A percentile compares a stretch with the other conserved stretches of the same genome.
Evolutionary conservation across 2,329 filamentous ascomycete genomes (phyloP).

Genomic region (Microdochium bolleyi): DNA sequence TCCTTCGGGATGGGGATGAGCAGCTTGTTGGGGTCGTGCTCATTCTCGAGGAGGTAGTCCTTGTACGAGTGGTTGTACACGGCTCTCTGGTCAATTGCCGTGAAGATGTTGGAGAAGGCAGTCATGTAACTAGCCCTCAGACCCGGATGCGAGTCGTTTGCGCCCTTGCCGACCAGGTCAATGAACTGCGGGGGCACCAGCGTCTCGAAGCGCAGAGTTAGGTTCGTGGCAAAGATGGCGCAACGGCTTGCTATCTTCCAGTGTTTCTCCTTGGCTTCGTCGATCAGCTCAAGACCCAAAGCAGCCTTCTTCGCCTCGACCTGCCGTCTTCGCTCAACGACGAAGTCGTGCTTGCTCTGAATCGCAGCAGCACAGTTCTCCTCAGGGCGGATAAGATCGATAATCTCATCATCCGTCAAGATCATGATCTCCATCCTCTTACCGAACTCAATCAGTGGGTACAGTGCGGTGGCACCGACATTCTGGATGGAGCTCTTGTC

Average conservation of each 20-base stretch:
- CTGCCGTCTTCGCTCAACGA: conserved; percentile 63
- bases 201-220: conserved; percentile 85
- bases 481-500: conserved; percentile 95
- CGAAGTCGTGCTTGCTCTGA: conserved; percentile 60
- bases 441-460: conserved; percentile 85
- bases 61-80: conserved; percentile 80
- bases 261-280: conserved; percentile 70
- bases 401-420: conserved; percentile 62
- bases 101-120: conserved; percentile 69
- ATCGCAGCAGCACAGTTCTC: conserved; percentile 57
- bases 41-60: conserved; percentile 76
- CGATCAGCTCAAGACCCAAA: conserved; percentile 74
- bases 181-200: conserved; percentile 77
- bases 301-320: conserved; percentile 80
- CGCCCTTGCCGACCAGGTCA: conserved; percentile 71
- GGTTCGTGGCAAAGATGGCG: conserved; percentile 81
- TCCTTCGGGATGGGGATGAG: conserved; percentile 65
- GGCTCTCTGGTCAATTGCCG: conserved; percentile 79
- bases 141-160: conserved; percentile 85
- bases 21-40: conserved; percentile 70
- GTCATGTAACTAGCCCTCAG: conserved; percentile 75
- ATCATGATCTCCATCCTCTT: conserved; percentile 82
- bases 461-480: conserved; percentile 72
- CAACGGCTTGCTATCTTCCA: conserved; percentile 95
- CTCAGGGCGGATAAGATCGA: conserved; percentile 63